Evolutionary conservation across 2,329 filamentous ascomycete genomes (phyloP).

Genomic region (Chaetothyriales sp.): DNA sequence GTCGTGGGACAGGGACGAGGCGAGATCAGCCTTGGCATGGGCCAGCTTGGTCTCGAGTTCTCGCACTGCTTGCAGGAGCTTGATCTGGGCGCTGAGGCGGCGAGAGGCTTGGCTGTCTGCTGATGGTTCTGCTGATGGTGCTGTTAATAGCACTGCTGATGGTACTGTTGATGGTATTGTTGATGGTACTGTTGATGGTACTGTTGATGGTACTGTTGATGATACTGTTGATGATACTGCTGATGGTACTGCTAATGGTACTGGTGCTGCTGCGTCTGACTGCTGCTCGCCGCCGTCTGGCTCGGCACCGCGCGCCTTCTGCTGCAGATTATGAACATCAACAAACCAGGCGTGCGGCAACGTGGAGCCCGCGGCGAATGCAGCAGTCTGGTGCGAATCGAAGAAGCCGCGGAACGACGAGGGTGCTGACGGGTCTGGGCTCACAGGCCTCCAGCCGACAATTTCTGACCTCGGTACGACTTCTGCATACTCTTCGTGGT

Average conservation of each 20-base stretch:
- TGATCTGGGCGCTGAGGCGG: slow-evolving; percentile 11
- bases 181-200: too few relatives aligned
- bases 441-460: too few relatives aligned
- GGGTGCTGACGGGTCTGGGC: too few relatives aligned
- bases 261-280: neutral
- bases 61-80: slow-evolving; percentile 14
- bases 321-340: slow-evolving; percentile 10
- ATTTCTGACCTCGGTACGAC: neutral
- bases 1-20: slow-evolving; percentile 2
- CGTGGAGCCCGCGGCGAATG: slow-evolving; percentile 11
- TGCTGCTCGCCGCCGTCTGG: neutral
- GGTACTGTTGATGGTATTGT: too few relatives aligned
- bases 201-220: too few relatives aligned
- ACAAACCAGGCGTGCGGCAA: slow-evolving; percentile 14
- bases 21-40: slow-evolving; percentile 12
- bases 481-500: neutral
- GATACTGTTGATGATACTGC: too few relatives aligned
- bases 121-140: neutral
- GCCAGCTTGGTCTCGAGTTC: slow-evolving; percentile 17
- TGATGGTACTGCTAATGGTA: too few relatives aligned
- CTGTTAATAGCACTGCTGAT: neutral
- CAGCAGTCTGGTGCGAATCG: slow-evolving; percentile 8
- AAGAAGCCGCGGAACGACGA: slow-evolving; percentile 6
- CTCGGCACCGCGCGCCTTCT: slow-evolving; percentile 2
- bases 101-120: slow-evolving; percentile 8